These are phyloP conservation scores for Beauveria caledonica DNA, from an alignment of 2,329 filamentous ascomycete genomes.

Conservation along the genomic window DNA sequence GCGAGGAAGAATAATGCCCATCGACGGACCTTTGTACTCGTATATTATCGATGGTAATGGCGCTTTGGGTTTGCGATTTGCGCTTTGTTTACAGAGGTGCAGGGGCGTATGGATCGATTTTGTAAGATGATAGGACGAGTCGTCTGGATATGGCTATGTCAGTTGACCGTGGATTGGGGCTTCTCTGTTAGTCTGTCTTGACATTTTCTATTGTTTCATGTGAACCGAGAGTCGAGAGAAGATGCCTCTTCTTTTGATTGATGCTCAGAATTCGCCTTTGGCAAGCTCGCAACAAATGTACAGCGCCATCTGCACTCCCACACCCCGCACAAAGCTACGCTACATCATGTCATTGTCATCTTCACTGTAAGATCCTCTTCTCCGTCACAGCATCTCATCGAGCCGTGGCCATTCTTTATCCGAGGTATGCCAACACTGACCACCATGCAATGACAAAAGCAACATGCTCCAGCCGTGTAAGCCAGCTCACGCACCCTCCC, in stretches of 20 bases:
- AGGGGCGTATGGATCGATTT: conserved; percentile 1
- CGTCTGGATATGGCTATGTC: neutral
- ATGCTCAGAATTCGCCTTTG: no score
- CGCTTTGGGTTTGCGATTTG: conserved; percentile 5
- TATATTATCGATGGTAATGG: neutral
- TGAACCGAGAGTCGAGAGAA: neutral
- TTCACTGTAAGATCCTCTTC: no score
- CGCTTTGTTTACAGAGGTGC: neutral
- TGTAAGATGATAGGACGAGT: neutral
- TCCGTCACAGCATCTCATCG: no score
- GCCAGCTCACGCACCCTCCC: no score
- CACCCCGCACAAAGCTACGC: neutral
- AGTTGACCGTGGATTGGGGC: neutral
- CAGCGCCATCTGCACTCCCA: no score
- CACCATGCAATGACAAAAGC: neutral
- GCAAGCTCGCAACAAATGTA: no score
- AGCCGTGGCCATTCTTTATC: neutral
- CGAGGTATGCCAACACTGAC: neutral
- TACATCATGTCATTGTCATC: neutral
- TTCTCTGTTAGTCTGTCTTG: neutral
- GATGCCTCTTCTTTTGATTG: no score
- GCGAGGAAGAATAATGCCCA: conserved; percentile 23
- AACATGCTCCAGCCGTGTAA: neutral
- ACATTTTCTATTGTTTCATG: neutral
- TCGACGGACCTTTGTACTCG: neutral